Conservation (phyloP, 1,284 basidiomycete species). For the Bjerkandera adusta region DNA sequence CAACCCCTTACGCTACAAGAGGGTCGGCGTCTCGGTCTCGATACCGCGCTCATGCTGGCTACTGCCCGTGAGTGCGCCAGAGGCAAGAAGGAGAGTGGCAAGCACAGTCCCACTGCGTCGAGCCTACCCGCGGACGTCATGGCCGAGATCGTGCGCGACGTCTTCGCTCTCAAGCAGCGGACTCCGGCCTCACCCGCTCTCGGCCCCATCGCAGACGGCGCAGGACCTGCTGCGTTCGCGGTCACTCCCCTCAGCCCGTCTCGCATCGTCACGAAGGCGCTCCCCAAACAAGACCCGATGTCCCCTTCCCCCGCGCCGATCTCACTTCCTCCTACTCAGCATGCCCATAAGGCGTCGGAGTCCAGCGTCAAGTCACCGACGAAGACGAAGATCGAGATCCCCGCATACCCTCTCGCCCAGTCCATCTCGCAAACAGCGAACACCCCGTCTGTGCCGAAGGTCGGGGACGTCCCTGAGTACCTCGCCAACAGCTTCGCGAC, state of each 20-base stretch:
- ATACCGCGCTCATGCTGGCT: constrained; percentile 57
- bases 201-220: constrained; percentile 20
- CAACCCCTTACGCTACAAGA: constrained; percentile 56
- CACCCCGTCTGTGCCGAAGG: not conserved
- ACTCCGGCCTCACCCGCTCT: constrained; percentile 28
- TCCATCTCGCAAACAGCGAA: not conserved
- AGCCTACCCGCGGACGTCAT: constrained; percentile 37
- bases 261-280: constrained; percentile 10
- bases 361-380: not conserved
- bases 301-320: constrained; percentile 6
- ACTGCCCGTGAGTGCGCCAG: constrained; percentile 55
- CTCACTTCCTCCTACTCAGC: not conserved
- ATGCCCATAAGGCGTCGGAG: not conserved
- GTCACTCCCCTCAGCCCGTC: constrained; percentile 11
- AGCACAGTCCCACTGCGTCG: constrained; percentile 34
- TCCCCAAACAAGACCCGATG: not conserved
- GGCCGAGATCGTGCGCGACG: constrained; percentile 30
- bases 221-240: constrained; percentile 12
- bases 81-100: constrained; percentile 36
- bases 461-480: constrained; percentile 1
- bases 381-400: not conserved
- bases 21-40: constrained; percentile 54
- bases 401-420: not conserved
- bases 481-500: constrained; percentile 6
- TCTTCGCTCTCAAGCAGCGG: constrained; percentile 29